Evolutionary conservation across 1,139 yeast species (phyloP).

Genomic region (Yamadazyma kanchanaburiensis): DNA sequence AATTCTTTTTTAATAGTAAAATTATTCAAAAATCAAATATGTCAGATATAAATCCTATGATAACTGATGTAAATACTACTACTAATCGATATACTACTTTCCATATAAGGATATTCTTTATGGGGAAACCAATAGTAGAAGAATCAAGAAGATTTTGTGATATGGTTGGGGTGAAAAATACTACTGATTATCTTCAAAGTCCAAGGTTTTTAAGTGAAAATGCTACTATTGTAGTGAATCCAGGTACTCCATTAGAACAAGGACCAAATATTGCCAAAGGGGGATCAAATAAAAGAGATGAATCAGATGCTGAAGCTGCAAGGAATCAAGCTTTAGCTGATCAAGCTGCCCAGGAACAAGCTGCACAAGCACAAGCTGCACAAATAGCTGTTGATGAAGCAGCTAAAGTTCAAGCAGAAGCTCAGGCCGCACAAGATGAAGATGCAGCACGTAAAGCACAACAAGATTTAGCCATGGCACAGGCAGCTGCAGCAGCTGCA

Average conservation of each 20-base stretch:
- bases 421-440: neutral
- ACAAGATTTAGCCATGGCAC: neutral
- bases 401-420: neutral
- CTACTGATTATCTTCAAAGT: constrained; percentile 15
- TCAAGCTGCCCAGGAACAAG: neutral
- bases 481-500: neutral
- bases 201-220: constrained; percentile 10
- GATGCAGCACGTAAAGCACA: neutral
- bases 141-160: constrained; percentile 47
- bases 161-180: constrained; percentile 37
- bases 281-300: constrained; percentile 1
- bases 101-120: constrained; percentile 42
- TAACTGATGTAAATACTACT: constrained; percentile 40
- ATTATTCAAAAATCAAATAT: constrained; percentile 75
- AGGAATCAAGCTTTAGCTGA: no score
- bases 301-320: constrained; percentile 1
- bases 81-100: constrained; percentile 49
- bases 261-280: neutral
- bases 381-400: neutral
- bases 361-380: neutral
- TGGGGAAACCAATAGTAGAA: constrained; percentile 38
- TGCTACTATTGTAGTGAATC: constrained; percentile 10
- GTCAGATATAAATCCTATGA: constrained; percentile 17
- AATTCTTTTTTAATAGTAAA: constrained; percentile 38
- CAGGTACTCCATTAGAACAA: constrained; percentile 7